Percentiles rank a stretch among this genome's conserved stretches.
Conservation (phyloP, 352 stramenopile species). For the Phytophthora cryptogea region DNA sequence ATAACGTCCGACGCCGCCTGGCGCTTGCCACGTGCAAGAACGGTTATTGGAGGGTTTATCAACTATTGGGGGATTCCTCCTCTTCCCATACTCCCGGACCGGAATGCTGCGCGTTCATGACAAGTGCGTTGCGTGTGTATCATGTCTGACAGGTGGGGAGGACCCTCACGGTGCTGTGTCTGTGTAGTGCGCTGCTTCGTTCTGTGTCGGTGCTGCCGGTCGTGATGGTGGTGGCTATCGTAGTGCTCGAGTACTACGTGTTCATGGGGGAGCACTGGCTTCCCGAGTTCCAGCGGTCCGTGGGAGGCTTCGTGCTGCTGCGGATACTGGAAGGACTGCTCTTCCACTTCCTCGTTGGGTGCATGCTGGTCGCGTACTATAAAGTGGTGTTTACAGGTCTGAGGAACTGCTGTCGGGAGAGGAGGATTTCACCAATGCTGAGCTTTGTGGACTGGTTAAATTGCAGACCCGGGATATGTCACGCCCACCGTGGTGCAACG, state of each 20-base stretch:
- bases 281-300: slow-evolving; percentile 29
- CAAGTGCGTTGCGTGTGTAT: slow-evolving; percentile 42
- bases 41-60: slow-evolving; percentile 8
- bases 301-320: slow-evolving; percentile 23
- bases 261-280: slow-evolving; percentile 62
- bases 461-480: slow-evolving; percentile 82
- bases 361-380: slow-evolving; percentile 65
- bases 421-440: neutral
- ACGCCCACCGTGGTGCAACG: slow-evolving; percentile 62
- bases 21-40: slow-evolving; percentile 6
- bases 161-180: neutral
- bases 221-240: slow-evolving; percentile 60
- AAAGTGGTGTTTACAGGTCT: slow-evolving; percentile 79
- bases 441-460: neutral
- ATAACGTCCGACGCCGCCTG: slow-evolving; percentile 38
- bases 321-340: slow-evolving; percentile 42
- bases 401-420: neutral
- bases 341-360: slow-evolving; percentile 66
- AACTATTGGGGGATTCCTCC: neutral
- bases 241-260: slow-evolving; percentile 70
- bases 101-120: slow-evolving; percentile 77
- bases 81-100: too few relatives aligned
- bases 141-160: neutral
- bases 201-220: slow-evolving; percentile 70
- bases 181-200: slow-evolving; percentile 57